Conservation (phyloP, 2,329 filamentous ascomycete genomes). For the Paecilomyces fulvus region DNA sequence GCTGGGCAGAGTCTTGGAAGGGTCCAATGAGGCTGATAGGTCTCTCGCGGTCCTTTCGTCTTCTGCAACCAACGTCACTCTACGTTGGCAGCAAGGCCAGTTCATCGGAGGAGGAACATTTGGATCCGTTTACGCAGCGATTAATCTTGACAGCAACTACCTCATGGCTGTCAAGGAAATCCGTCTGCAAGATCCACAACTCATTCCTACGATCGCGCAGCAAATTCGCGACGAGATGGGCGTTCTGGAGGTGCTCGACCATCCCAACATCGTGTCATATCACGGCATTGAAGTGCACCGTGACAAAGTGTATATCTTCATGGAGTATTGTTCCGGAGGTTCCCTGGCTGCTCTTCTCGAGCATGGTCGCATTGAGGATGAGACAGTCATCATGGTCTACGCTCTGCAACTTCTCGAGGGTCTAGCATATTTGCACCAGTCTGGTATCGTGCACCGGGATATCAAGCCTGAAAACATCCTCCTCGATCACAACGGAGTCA, state of each 20-base stretch:
- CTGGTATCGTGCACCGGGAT: constrained; percentile 87
- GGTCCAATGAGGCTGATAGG: constrained; percentile 89
- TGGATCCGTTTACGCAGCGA: constrained; percentile 92
- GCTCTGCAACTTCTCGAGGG: constrained; percentile 89
- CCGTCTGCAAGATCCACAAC: constrained; percentile 86
- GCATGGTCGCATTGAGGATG: constrained; percentile 94
- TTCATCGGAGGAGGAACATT: constrained; percentile 96
- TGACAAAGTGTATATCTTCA: constrained; percentile 99
- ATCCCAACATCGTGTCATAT: constrained; percentile 96
- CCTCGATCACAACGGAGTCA: constrained; percentile 93
- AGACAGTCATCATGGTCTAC: constrained; percentile 96
- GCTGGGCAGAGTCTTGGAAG: constrained; percentile 83
- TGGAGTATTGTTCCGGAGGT: constrained; percentile 97
- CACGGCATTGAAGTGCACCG: constrained; percentile 96
- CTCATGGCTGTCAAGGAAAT: constrained; percentile 99
- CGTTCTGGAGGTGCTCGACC: constrained; percentile 87
- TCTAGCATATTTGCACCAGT: constrained; percentile 84
- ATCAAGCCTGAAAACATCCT: constrained; percentile 98
- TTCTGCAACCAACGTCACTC: constrained; percentile 85
- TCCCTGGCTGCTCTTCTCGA: constrained; percentile 84
- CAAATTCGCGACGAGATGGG: constrained; percentile 98
- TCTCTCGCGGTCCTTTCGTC: constrained; percentile 90
- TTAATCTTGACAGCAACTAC: constrained; percentile 92
- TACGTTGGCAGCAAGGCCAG: constrained; percentile 98
- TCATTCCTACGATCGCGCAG: constrained; percentile 86